phyloP scores from a whole-genome alignment of 805 yeast species.

The Zygosaccharomyces bailii region DNA sequence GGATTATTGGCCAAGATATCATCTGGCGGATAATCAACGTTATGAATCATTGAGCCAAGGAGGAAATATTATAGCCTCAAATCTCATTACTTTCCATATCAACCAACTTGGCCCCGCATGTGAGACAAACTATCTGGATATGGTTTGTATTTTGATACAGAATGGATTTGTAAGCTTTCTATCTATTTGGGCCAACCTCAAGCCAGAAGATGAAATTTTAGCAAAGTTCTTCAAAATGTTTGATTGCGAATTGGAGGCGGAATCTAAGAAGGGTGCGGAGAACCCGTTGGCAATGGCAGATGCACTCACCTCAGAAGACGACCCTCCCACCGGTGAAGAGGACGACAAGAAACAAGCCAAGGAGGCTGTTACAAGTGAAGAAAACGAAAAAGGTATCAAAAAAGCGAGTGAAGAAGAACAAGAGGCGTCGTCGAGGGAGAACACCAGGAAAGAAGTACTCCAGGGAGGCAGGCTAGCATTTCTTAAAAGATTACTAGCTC shows the following conservation, averaged over 20 bases:
- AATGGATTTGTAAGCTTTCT: slow-evolving; percentile 64
- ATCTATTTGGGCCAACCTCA: slow-evolving; percentile 52
- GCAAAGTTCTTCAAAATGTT: slow-evolving; percentile 42
- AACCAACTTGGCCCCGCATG: slow-evolving; percentile 12
- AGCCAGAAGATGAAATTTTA: slow-evolving; percentile 52
- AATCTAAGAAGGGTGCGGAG: slow-evolving; percentile 58
- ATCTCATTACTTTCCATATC: slow-evolving; percentile 47
- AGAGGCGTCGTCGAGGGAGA: slow-evolving; percentile 9
- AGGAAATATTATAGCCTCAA: slow-evolving; percentile 55
- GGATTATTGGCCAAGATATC: slow-evolving; percentile 61
- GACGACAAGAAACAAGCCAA: slow-evolving; percentile 3
- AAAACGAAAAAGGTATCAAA: slow-evolving; percentile 8
- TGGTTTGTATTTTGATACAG: slow-evolving; percentile 58
- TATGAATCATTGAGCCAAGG: slow-evolving; percentile 42
- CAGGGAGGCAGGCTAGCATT: slow-evolving; percentile 43
- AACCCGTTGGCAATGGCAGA: slow-evolving; percentile 87
- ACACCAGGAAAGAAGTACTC: slow-evolving; percentile 14
- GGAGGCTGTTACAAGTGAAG: neutral
- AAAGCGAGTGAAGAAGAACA: slow-evolving; percentile 21
- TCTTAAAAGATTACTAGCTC: slow-evolving; percentile 50
- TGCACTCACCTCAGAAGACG: slow-evolving; percentile 69
- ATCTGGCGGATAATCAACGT: slow-evolving; percentile 34
- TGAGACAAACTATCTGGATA: slow-evolving; percentile 38
- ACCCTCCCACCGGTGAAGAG: slow-evolving; percentile 37
- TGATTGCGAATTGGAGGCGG: slow-evolving; percentile 48